These are phyloP conservation scores for Lasiosphaeria ovina DNA, from an alignment of 495 filamentous ascomycete genomes.

Conservation along the genomic window DNA sequence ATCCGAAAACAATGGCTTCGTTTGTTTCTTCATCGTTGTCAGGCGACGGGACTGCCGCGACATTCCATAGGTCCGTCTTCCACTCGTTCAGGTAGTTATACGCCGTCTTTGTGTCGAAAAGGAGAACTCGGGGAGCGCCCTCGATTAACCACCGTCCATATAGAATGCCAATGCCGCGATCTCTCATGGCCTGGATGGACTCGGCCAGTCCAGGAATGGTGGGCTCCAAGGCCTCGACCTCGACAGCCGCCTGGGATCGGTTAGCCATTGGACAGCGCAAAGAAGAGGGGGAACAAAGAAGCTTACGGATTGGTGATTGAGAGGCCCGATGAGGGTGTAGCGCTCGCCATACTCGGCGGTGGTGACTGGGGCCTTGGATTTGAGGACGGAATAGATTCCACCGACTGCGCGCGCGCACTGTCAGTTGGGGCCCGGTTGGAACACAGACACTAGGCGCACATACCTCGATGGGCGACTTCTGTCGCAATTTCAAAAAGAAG, in stretches of 20 bases:
- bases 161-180: slow-evolving; percentile 83
- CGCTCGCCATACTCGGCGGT: slow-evolving; percentile 97
- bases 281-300: slow-evolving; percentile 1
- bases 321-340: slow-evolving; percentile 92
- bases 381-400: slow-evolving; percentile 98
- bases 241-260: slow-evolving; percentile 72
- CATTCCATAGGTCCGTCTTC: slow-evolving; percentile 94
- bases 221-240: slow-evolving; percentile 89
- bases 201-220: slow-evolving; percentile 73
- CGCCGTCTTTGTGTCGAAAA: slow-evolving; percentile 92
- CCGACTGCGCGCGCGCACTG: slow-evolving; percentile 60
- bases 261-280: slow-evolving; percentile 13
- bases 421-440: slow-evolving; percentile 10
- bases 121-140: slow-evolving; percentile 85
- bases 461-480: slow-evolving; percentile 94
- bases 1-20: slow-evolving; percentile 96
- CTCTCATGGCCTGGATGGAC: slow-evolving; percentile 85
- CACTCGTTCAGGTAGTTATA: slow-evolving; percentile 92
- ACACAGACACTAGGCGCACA: slow-evolving; percentile 19
- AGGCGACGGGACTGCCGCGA: slow-evolving; percentile 86
- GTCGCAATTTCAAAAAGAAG: slow-evolving; percentile 91
- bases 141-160: slow-evolving; percentile 98
- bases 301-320: slow-evolving; percentile 83
- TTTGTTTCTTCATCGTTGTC: slow-evolving; percentile 93
- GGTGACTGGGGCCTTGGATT: slow-evolving; percentile 97